Base-by-base conservation (phyloP, 108 stramenopile genomes). In the Nitzschia sp. region DNA sequence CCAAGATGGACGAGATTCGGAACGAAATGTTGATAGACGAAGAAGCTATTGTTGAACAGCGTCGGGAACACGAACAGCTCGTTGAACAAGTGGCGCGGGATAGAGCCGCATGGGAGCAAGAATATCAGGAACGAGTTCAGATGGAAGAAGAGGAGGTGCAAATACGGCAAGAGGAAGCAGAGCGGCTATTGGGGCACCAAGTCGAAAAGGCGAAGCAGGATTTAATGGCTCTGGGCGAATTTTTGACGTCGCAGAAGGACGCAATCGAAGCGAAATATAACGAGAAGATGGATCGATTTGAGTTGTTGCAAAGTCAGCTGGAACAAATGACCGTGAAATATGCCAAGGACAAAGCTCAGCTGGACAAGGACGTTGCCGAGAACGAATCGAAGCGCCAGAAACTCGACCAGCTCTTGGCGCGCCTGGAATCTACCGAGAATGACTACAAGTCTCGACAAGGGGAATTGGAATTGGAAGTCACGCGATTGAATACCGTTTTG, bases 11-110 rank as follows among this genome's bases (percentile, higher is more conserved):
- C 22, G 58, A 68, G 32, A 76, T 68, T 27, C 50, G 59, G 6
- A 66, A 63, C 25, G 75, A 62, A 62, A 76, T 76, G 75, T 45
- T 76, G 16, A 68, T 76, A 34, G 75, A 76, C 44, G 75, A 76
- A 67, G 61, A 76, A 56, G 61, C 68, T 11, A 76, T 76, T 48
- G 75, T 76, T 13, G 75, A 76, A 45, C 75, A 76, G 27, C 59
- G 67, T 1, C 53, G 45, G 25, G 75, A 76, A 38, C 36, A 69
- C 36, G 62, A 68, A 30, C 54, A 68, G 32, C 26, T 76, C 0
- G 19, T 45, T 19, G 30, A 55, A 23, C 45, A 55, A 55, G 68
- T 76, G 45, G 38, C 53, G 26, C 17, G 50, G 11, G 67, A 76
- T 0, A 21, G 55, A 13, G 41, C 52, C 5, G 52, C 54, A 41